Percentiles rank a stretch among this genome's conserved stretches.
These are phyloP conservation scores for Globomyces pollinis-pini DNA, from an alignment of 192 early-diverging fungal genomes.

Conservation along the genomic window DNA sequence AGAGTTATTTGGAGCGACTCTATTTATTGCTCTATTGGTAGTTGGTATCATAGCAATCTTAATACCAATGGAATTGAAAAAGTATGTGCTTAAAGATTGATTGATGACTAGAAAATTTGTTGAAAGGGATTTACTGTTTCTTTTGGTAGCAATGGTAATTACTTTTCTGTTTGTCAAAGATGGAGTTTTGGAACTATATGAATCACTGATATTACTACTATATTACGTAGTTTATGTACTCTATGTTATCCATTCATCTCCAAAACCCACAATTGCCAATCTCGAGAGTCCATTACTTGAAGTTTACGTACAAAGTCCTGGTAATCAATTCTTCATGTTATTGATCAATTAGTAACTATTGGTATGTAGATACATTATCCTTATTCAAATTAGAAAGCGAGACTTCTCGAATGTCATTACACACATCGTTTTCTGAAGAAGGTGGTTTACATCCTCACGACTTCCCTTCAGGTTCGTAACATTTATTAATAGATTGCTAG, in stretches of 20 bases:
- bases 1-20: slow-evolving; percentile 81
- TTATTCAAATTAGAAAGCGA: no score
- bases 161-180: not conserved
- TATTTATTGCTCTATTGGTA: slow-evolving; percentile 79
- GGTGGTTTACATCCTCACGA: not conserved
- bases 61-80: slow-evolving; percentile 57
- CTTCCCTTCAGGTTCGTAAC: not conserved
- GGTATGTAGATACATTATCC: not conserved
- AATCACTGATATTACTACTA: slow-evolving; percentile 45
- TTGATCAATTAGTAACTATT: not conserved
- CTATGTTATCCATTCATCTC: slow-evolving; percentile 33
- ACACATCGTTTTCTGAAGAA: not conserved
- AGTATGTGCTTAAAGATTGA: slow-evolving; percentile 4
- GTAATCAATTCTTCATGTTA: not conserved
- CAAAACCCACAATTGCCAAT: not conserved
- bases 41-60: slow-evolving; percentile 76
- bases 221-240: slow-evolving; percentile 57
- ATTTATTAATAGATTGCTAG: no score
- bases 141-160: not conserved
- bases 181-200: not conserved
- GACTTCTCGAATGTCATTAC: no score
- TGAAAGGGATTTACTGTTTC: not conserved
- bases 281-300: not conserved
- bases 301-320: not conserved
- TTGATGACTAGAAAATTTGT: not conserved